Evolutionary conservation across 495 filamentous ascomycete species (phyloP), one percentile per base, ranked within the genome.

Genomic region (Hypoxylon perforatum): DNA sequence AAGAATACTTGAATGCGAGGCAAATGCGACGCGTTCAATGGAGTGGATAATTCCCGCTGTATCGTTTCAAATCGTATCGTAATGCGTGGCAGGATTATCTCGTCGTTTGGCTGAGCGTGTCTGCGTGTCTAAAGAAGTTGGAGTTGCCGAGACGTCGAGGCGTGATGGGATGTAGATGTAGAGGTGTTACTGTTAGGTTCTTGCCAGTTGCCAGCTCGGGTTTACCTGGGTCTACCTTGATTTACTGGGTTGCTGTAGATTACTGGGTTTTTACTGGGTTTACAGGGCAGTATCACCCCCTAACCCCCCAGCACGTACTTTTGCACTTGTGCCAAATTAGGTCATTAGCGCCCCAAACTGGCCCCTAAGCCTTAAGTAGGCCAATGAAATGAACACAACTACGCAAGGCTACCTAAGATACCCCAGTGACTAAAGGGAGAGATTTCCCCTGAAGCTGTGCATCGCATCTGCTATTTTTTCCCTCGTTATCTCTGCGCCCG

Each of bases 121-220:
- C n/a, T n/a, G n/a, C n/a, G n/a, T 30, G 35, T 66, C 6, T n/a
- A 39, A 19, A 56, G 36, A 61, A 66, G 58, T 58, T 63, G 47
- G 51, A 45, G 53, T 30, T 45, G 63, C 38, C 17, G n/a, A n/a
- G n/a, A n/a, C n/a, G n/a, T n/a, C 52, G 45, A 59, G 65, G 61
- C 66, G 66, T 64, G 66, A 69, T 69, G 59, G 15, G 25, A 7
- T 17, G 65, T 59, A 36, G 63, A 57, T 62, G 47, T 52, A 62
- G 62, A 67, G 63, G 57, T 67, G 57, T 67, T 51, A 66, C 25
- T 28, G 50, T 38, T 38, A 38, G 9, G 35, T 38, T 38, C 14
- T 38, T 38, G 35, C 35, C 35, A 38, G 35, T 7, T 7, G 25
- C 25, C 25, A 28, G 25, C 25, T 28, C 7, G 25, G 25, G 25